A percentile compares a stretch with the other conserved stretches of the same genome.
Conservation (phyloP, 2,329 filamentous ascomycete species). For the Colletotrichum sp. region DNA sequence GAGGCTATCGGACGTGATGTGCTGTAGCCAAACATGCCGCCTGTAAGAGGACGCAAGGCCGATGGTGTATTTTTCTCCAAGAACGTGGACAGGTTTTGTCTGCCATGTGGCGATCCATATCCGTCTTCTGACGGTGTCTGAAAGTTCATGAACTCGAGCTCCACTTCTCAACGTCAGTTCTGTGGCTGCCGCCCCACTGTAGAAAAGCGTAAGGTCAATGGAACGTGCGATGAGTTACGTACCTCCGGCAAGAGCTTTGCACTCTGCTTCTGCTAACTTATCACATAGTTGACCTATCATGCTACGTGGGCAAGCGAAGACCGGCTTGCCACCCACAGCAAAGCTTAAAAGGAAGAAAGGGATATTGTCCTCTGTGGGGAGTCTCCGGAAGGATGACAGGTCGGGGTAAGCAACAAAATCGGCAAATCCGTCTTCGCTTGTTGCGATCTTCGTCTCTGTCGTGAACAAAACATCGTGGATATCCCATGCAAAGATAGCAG, state of each 20-base stretch:
- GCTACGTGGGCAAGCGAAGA: slow-evolving; percentile 75
- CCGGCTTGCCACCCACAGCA: slow-evolving; percentile 69
- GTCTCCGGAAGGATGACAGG: slow-evolving; percentile 71
- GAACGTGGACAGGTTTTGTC: neutral
- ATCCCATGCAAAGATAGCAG: slow-evolving; percentile 67
- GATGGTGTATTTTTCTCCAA: neutral
- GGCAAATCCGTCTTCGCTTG: neutral
- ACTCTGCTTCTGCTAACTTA: slow-evolving; percentile 66
- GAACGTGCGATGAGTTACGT: too few relatives aligned
- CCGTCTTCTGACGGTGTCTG: neutral
- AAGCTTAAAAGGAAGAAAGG: slow-evolving; percentile 81
- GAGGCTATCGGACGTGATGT: neutral
- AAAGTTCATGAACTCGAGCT: neutral
- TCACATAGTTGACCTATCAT: slow-evolving; percentile 65
- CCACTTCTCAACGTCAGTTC: neutral
- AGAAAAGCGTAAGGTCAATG: neutral
- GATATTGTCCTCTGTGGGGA: slow-evolving; percentile 80
- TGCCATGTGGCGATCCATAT: neutral
- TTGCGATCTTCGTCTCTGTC: slow-evolving; percentile 25
- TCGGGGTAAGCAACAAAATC: slow-evolving; percentile 70
- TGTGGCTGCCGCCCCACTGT: fast-evolving
- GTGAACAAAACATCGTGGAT: slow-evolving; percentile 86
- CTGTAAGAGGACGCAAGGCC: neutral
- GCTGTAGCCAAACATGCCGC: neutral
- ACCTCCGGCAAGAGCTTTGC: slow-evolving; percentile 60